Evolutionary conservation across 257 asterid species (phyloP), one percentile per base, ranked within the genome.

Genomic region (Solanum verrucosum): DNA sequence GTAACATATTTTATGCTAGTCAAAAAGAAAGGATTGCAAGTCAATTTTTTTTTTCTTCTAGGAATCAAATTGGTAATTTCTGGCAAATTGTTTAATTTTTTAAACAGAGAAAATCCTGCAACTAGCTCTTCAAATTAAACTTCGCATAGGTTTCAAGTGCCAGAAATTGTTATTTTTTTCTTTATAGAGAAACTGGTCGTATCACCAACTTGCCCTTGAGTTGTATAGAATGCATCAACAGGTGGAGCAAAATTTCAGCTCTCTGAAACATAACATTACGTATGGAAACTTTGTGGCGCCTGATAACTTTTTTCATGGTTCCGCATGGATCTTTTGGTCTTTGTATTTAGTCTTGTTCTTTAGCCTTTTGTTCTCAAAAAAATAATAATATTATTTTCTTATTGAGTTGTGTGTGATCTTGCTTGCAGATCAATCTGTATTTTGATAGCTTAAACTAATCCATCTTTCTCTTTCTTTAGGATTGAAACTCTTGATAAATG

Each of bases 401-500:
- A n/a, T 21, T 67, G 9, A 31, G 68, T 33, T 71, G 56, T 71
- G 27, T 38, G 2, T 52, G 71, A 40, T 25, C 77, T 27, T 71
- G 49, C 31, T 86, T 86, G 71, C 60, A 71, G 78, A 27, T 86
- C 59, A 27, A 44, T 85, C 16, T 18, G 56, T 68, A 40, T 85
- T 38, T 29, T 70, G 83, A 52, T 31, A 34, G 74, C 87, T 85
- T 70, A 21, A 81, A 73, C 90, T 92, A 83, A 92, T 91, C 72
- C 73, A 75, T 84, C 75, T 29, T 37, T 56, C 65, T n/a, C 35
- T 73, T 91, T 91, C 88, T 65, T 87, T 90, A 97, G 99, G 98
- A 94, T 96, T 84, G 88, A 74, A 87, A 89, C 90, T 81, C 88
- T 97, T 60, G 95, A 97, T 91, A 93, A 93, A 93, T 97, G 98